These are phyloP conservation scores for Buddleja alternifolia DNA, from an alignment of 257 asterid genomes.

Conservation along the genomic window DNA sequence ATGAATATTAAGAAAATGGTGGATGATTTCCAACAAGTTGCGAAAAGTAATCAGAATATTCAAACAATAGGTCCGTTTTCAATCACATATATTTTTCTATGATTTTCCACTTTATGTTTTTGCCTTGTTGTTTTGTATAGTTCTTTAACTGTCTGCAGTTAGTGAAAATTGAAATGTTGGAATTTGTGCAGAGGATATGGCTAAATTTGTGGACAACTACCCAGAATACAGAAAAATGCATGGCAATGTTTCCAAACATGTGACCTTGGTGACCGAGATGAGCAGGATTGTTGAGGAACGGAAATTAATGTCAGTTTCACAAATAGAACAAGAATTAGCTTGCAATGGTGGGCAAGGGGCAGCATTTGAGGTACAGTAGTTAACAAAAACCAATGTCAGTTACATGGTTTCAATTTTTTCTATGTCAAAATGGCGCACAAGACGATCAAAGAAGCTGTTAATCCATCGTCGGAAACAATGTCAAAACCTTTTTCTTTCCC, in stretches of 20 bases:
- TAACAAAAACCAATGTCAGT: neutral
- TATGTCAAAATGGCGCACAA: neutral
- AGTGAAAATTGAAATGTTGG: constrained; percentile 19
- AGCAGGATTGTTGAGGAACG: constrained; percentile 96
- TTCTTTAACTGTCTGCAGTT: constrained; percentile 23
- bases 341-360: constrained; percentile 99
- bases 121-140: constrained; percentile 13
- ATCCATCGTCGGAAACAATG: neutral
- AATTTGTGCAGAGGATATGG: constrained; percentile 91
- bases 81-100: constrained; percentile 23
- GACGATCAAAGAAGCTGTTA: neutral
- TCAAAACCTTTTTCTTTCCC: neutral
- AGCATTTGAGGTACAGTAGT: constrained; percentile 81
- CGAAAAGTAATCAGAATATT: constrained; percentile 93
- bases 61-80: constrained; percentile 87
- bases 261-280: constrained; percentile 94
- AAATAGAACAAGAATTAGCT: constrained; percentile 96
- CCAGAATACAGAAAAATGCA: constrained; percentile 96
- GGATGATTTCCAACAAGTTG: constrained; percentile 95
- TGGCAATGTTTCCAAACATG: constrained; percentile 99
- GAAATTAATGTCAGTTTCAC: constrained; percentile 92
- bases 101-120: constrained; percentile 3
- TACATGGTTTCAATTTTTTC: neutral
- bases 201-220: constrained; percentile 95
- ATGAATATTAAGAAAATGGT: constrained; percentile 94